These are phyloP conservation scores for Lepiota subincarnata DNA, from an alignment of 768 basidiomycete species.

Conservation along the genomic window DNA sequence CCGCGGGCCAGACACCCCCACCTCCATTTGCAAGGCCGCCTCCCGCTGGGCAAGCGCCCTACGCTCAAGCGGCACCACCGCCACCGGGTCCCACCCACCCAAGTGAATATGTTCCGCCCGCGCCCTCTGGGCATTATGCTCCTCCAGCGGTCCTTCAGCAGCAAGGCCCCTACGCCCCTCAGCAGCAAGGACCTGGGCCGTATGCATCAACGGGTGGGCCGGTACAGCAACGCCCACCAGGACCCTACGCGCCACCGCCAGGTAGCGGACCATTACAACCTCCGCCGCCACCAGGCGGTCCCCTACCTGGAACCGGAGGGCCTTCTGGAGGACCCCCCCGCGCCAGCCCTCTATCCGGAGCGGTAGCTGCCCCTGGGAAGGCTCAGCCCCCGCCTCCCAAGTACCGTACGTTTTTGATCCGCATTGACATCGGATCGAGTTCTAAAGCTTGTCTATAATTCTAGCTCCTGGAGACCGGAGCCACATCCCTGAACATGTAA, in stretches of 20 bases:
- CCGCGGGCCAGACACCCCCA: conserved; percentile 40
- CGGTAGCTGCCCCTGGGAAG: conserved; percentile 16
- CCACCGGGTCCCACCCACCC: conserved; percentile 27
- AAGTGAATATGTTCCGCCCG: conserved; percentile 19
- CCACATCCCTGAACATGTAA: conserved; percentile 77
- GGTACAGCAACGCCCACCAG: conserved; percentile 20
- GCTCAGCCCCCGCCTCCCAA: conserved; percentile 29
- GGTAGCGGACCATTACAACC: conserved; percentile 19
- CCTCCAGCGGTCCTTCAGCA: conserved; percentile 22
- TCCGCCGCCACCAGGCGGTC: conserved; percentile 20
- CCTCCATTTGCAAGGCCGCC: conserved; percentile 24
- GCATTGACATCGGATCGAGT: not conserved
- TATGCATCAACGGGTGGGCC: conserved; percentile 4
- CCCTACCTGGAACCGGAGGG: conserved; percentile 18
- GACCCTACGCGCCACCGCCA: conserved; percentile 43
- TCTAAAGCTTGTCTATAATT: conserved; percentile 13
- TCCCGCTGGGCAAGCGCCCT: conserved; percentile 25
- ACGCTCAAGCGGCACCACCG: conserved; percentile 38
- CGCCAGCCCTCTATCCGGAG: conserved; percentile 18
- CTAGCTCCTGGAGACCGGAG: conserved; percentile 85
- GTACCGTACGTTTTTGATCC: conserved; percentile 37
- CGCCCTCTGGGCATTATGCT: conserved; percentile 17
- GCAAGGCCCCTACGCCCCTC: conserved; percentile 27
- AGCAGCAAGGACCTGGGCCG: conserved; percentile 17
- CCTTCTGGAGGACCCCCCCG: conserved; percentile 28